Base-by-base conservation (phyloP, 1,284 basidiomycete genomes). In the Rhodotorula mucilaginosa region DNA sequence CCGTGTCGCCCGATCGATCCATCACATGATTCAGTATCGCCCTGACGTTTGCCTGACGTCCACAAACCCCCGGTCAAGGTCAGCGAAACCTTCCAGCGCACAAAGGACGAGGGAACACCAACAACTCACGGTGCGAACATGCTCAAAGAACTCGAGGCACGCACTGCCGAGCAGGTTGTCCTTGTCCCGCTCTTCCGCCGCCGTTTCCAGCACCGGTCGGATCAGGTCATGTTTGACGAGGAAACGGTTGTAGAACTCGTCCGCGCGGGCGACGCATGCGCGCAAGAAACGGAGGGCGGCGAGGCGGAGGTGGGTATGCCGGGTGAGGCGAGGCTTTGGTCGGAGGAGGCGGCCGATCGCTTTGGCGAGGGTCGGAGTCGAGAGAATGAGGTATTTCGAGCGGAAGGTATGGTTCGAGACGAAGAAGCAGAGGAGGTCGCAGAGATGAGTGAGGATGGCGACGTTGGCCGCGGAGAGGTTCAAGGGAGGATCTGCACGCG, bases 101-200 rank as follows among this genome's bases (percentile, higher is more conserved):
- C 21, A 21, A 34, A 54, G 59, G 48, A 23, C 60, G 62, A 51
- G 51, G 47, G 1, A 34, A 34, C 6, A 34, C 6, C 21, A n/a
- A 71, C 19, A 48, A 80, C 86, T 74, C 73, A 94, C 93, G 83
- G 87, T 87, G 70, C 91, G 88, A 81, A 98, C 91, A 75, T 88
- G 86, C 78, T 99, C 96, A 78, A 99, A 93, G 74, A 93, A 91
- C 80, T 99, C 96, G 79, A 97, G 89, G 83, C 93, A 97, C 26
- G 95, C 92, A 74, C 93, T 95, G 78, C 89, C 91, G 59, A 99
- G 84, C 74, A 99, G 86, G 81, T 96, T 99, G 82, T 99, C 96
- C 70, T 91, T 86, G 60, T 85, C 85, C 46, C 90, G 90, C 81
- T 98, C 96, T 64, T 86, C 86, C 49, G 90, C 81, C 44, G 93